phyloP scores from a whole-genome alignment of 345 rosid species.

The Aquilaria sinensis region DNA sequence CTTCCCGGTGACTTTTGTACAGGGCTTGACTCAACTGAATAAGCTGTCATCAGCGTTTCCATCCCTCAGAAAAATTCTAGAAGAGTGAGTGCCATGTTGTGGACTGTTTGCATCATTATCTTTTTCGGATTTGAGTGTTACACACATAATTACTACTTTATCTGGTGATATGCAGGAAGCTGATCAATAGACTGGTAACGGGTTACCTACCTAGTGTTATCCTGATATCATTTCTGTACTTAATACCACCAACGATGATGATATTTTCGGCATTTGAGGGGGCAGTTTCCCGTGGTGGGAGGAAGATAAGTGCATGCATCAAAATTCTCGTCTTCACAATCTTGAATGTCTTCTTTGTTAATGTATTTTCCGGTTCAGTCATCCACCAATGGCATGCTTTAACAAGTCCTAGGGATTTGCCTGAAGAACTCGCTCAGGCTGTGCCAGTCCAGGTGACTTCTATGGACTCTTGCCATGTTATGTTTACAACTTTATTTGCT shows the following conservation, averaged over 20 bases:
- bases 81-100: conserved; percentile 41
- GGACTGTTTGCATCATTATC: not conserved
- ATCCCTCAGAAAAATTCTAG: conserved; percentile 45
- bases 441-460: conserved; percentile 69
- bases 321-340: conserved; percentile 81
- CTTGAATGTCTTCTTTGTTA: conserved; percentile 93
- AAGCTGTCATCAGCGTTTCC: conserved; percentile 52
- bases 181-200: conserved; percentile 52
- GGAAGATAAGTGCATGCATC: conserved; percentile 81
- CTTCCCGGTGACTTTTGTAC: conserved; percentile 72
- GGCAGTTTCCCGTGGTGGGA: conserved; percentile 55
- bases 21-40: conserved; percentile 70
- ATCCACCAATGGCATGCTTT: conserved; percentile 45
- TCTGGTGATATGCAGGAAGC: conserved; percentile 33
- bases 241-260: conserved; percentile 94
- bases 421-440: conserved; percentile 59
- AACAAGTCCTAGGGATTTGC: conserved; percentile 56
- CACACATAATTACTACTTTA: not conserved
- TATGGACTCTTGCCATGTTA: not conserved
- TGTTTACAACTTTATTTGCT: not conserved
- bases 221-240: conserved; percentile 50
- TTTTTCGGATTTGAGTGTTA: too few relatives aligned
- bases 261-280: conserved; percentile 77
- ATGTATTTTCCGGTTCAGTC: conserved; percentile 74
- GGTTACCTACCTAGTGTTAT: conserved; percentile 98